Conservation (phyloP, 2,329 filamentous ascomycete species). For the Coniosporium tulheliwenetii region DNA sequence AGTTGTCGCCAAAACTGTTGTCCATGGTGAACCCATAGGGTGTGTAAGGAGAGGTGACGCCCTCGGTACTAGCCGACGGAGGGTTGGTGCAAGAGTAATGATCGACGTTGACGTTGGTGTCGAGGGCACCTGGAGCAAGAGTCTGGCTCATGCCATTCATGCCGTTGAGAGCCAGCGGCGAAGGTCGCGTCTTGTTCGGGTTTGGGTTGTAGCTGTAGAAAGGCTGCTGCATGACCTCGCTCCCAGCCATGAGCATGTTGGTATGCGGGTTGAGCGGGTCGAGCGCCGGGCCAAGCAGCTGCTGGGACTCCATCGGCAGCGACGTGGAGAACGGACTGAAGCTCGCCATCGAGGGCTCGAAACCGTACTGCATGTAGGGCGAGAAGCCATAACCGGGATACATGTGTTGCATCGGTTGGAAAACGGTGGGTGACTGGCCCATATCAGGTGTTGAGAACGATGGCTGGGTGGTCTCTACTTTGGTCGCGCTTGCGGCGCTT, state of each 20-base stretch:
- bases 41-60: slow-evolving; percentile 8
- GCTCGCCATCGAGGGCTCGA: slow-evolving; percentile 13
- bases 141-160: slow-evolving; percentile 23
- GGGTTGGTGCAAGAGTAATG: slow-evolving; percentile 9
- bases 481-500: not conserved
- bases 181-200: slow-evolving; percentile 14
- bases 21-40: slow-evolving; percentile 8
- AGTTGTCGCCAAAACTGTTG: slow-evolving; percentile 5
- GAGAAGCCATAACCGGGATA: not conserved
- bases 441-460: no score
- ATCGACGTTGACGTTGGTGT: slow-evolving; percentile 8
- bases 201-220: slow-evolving; percentile 32
- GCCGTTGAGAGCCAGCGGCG: slow-evolving; percentile 10
- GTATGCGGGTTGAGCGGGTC: slow-evolving; percentile 29
- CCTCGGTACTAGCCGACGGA: slow-evolving; percentile 10
- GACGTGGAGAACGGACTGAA: slow-evolving; percentile 31
- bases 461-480: not conserved
- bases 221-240: slow-evolving; percentile 23
- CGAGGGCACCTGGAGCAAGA: slow-evolving; percentile 21
- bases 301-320: slow-evolving; percentile 37
- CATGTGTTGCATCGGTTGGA: not conserved
- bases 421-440: not conserved
- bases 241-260: slow-evolving; percentile 29
- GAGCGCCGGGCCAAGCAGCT: slow-evolving; percentile 31
- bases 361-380: slow-evolving; percentile 10